phyloP scores from a whole-genome alignment of 2,329 filamentous ascomycete genomes.

The Tolypocladium pustulatum region DNA sequence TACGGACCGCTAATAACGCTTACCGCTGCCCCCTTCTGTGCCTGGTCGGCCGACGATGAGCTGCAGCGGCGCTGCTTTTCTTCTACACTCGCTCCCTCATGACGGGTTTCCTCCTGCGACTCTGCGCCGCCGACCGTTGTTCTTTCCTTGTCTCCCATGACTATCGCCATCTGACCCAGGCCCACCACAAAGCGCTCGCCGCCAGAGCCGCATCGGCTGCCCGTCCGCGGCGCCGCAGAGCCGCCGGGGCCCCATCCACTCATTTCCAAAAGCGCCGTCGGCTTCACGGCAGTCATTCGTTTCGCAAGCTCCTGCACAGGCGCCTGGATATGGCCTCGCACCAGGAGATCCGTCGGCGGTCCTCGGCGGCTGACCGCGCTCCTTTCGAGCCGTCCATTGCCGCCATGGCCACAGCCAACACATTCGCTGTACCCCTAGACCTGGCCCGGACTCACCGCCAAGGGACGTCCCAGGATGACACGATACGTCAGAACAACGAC shows the following conservation, averaged over 20 bases:
- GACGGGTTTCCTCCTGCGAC: conserved; percentile 35
- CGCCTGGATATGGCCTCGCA: conserved; percentile 20
- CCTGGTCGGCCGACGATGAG: background rate
- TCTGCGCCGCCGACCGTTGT: conserved; percentile 36
- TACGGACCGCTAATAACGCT: background rate
- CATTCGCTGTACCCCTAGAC: conserved; percentile 6
- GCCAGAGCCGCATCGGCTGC: conserved; percentile 24
- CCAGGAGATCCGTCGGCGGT: conserved; percentile 28
- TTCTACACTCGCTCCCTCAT: conserved; percentile 23
- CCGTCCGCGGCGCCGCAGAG: conserved; percentile 27
- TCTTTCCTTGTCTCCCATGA: conserved; percentile 35
- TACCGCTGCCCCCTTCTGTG: background rate
- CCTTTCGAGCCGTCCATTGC: conserved; percentile 14
- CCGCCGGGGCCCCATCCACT: conserved; percentile 23
- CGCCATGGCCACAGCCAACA: conserved; percentile 13
- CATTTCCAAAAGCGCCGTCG: conserved; percentile 24
- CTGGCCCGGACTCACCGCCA: background rate
- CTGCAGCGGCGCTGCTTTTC: conserved; percentile 10
- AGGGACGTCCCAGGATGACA: background rate
- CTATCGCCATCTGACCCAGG: conserved; percentile 27
- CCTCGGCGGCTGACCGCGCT: conserved; percentile 25
- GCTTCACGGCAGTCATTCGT: conserved; percentile 3
- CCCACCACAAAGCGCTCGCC: conserved; percentile 28
- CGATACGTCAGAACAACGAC: background rate
- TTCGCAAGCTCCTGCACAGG: conserved; percentile 12